A percentile compares a stretch with the other conserved stretches of the same genome.
Evolutionary conservation across 192 early-diverging fungal species (phyloP).

Genomic region (Coemansia umbellata): DNA sequence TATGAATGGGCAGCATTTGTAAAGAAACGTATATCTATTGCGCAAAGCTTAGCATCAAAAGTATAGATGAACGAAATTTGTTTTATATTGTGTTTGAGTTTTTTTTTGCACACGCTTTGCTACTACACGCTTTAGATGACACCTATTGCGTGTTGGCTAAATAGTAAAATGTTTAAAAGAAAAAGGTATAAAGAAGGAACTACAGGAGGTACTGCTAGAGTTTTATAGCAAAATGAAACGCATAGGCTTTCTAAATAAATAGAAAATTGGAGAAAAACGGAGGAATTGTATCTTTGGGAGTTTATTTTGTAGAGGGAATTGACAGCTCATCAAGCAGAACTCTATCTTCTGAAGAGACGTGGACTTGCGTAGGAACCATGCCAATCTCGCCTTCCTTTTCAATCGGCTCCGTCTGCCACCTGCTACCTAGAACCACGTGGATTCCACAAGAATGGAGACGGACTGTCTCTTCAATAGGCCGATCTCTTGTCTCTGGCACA

Average conservation of each 20-base stretch:
- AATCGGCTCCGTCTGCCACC: constrained; percentile 27
- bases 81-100: too few relatives aligned
- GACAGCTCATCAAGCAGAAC: too few relatives aligned
- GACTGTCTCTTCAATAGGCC: constrained; percentile 64
- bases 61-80: too few relatives aligned
- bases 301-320: too few relatives aligned
- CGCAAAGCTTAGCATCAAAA: constrained; percentile 17
- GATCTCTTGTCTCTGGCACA: constrained; percentile 78
- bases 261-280: background rate
- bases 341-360: too few relatives aligned
- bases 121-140: too few relatives aligned
- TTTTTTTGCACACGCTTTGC: too few relatives aligned
- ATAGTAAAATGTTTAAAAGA: too few relatives aligned
- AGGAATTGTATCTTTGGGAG: too few relatives aligned
- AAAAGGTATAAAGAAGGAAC: too few relatives aligned
- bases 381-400: constrained; percentile 14
- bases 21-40: constrained; percentile 26
- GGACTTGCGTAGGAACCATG: background rate
- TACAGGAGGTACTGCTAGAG: too few relatives aligned
- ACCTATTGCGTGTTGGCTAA: too few relatives aligned
- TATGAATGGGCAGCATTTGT: constrained; percentile 52
- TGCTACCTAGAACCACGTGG: constrained; percentile 38
- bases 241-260: background rate
- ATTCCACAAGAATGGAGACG: constrained; percentile 44
- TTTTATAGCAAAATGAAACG: background rate